Base-by-base conservation (phyloP, 2,329 filamentous ascomycete genomes). In the Aureobasidium subglaciale region DNA sequence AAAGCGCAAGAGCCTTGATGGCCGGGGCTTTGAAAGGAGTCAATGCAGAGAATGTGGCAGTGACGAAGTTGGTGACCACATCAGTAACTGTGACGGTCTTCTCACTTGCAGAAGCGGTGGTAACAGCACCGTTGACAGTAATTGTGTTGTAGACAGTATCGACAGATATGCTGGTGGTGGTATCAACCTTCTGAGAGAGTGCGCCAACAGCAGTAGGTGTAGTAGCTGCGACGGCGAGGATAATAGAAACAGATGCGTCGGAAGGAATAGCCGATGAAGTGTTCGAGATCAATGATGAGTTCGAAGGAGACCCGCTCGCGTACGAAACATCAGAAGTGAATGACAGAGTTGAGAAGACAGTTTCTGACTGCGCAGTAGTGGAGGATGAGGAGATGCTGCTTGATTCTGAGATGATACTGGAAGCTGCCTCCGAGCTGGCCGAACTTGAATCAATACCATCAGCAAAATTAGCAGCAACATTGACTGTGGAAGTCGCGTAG, bases 91-190 rank as follows among this genome's bases (percentile, higher is more conserved):
- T 59, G 27, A 56, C 41, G 7, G 46, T 43, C 37, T 55, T 46
- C 16, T 40, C 58, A 22, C 48, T 40, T 25, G 58, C 55, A 52
- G 55, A 57, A 9, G 49, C 55, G 37, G 40, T 54, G 5, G 55
- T 49, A 20, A 54, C 42, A n/a, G 42, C 45, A 20, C 35, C 58
- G 24, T 53, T 57, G 30, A 45, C 58, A 34, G 42, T 48, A 9
- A 54, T 32, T 11, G 56, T 59, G 43, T 50, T 53, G 37, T 46
- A 57, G 25, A 59, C 37, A 11, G 58, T 59, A 22, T 59, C 58
- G 10, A 59, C 55, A 25, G 56, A 48, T 9, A 57, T 43, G 13
- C 53, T 45, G 34, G 58, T 60, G 24, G 59, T 56, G 15, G 57
- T 60, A 40, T 55, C 40, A 37, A 55, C 30, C 27, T 22, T 37